Conservation (phyloP, 2,329 filamentous ascomycete species). For the Coniochaeta pulveracea region DNA sequence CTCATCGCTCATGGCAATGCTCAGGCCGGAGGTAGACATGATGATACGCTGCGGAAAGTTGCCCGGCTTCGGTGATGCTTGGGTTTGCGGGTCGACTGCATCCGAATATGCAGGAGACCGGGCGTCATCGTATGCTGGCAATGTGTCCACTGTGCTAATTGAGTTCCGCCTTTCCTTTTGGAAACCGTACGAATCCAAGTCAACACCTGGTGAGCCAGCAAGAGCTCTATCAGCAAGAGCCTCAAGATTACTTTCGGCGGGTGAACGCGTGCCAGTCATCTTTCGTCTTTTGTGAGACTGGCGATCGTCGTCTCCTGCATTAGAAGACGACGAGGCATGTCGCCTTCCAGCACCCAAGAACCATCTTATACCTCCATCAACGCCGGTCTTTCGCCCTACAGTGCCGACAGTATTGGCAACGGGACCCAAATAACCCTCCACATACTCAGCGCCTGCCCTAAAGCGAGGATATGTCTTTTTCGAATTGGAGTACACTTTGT, state of each 20-base stretch:
- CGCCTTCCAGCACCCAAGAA: slow-evolving; percentile 56
- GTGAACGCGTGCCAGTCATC: slow-evolving; percentile 27
- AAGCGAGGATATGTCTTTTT: slow-evolving; percentile 88
- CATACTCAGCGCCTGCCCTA: slow-evolving; percentile 79
- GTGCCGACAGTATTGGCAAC: slow-evolving; percentile 79
- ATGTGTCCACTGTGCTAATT: slow-evolving; percentile 43
- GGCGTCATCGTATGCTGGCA: slow-evolving; percentile 76
- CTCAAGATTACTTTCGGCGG: slow-evolving; percentile 16
- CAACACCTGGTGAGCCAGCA: slow-evolving; percentile 2
- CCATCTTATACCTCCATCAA: slow-evolving; percentile 78
- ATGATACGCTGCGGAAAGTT: slow-evolving; percentile 76
- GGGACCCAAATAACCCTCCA: slow-evolving; percentile 79
- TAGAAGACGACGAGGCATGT: slow-evolving; percentile 32
- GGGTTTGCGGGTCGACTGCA: slow-evolving; percentile 24
- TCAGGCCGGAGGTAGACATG: slow-evolving; percentile 81
- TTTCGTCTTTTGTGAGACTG: slow-evolving; percentile 48
- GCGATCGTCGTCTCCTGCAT: slow-evolving; percentile 31
- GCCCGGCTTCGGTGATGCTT: slow-evolving; percentile 12
- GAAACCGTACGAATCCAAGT: slow-evolving; percentile 13
- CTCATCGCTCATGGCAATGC: slow-evolving; percentile 83
- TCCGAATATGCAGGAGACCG: slow-evolving; percentile 67
- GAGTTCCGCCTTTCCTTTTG: slow-evolving; percentile 43
- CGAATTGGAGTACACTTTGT: slow-evolving; percentile 74
- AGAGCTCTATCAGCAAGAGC: slow-evolving; percentile 7
- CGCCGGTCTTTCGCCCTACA: slow-evolving; percentile 74